phyloP scores from a whole-genome alignment of 352 stramenopile species.

The Phytophthora cajani region DNA sequence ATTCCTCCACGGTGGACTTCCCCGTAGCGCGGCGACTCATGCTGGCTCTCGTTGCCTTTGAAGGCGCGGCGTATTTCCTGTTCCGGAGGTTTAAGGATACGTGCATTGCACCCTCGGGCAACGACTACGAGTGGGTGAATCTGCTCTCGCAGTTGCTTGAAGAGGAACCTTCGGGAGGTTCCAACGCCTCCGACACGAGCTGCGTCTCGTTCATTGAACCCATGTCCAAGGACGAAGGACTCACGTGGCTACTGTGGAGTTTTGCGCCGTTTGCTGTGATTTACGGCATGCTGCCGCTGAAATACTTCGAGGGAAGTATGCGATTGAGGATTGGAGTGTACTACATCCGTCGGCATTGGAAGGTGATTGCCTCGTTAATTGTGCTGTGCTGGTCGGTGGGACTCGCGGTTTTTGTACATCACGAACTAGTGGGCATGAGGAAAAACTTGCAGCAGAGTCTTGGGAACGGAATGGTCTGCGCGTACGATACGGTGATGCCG shows the following conservation, averaged over 20 bases:
- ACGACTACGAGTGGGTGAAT: conserved; percentile 40
- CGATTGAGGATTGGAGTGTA: conserved; percentile 75
- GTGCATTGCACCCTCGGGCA: conserved; percentile 40
- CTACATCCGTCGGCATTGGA: conserved; percentile 79
- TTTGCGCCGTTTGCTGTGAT: conserved; percentile 70
- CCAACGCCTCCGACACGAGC: conserved; percentile 20
- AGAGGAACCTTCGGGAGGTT: conserved; percentile 6
- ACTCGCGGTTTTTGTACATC: conserved; percentile 66
- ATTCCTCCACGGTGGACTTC: conserved; percentile 78
- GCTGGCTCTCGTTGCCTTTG: conserved; percentile 62
- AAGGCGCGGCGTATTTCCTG: conserved; percentile 64
- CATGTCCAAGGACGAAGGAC: conserved; percentile 33
- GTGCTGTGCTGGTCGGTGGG: conserved; percentile 73
- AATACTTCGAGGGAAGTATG: conserved; percentile 76
- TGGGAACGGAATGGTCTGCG: conserved; percentile 51
- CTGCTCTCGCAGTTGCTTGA: conserved; percentile 26
- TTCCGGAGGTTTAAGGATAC: conserved; percentile 52
- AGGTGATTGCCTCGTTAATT: conserved; percentile 70
- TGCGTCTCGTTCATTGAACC: conserved; percentile 45
- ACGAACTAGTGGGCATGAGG: conserved; percentile 56
- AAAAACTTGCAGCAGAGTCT: conserved; percentile 49
- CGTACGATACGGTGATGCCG: conserved; percentile 43
- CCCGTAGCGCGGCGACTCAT: conserved; percentile 62
- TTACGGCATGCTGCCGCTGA: conserved; percentile 69
- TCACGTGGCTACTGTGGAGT: conserved; percentile 57